A percentile compares a stretch with the other conserved stretches of the same genome.
Conservation (phyloP, 108 stramenopile genomes). For the Pinguiococcus pyrenoidosus region DNA sequence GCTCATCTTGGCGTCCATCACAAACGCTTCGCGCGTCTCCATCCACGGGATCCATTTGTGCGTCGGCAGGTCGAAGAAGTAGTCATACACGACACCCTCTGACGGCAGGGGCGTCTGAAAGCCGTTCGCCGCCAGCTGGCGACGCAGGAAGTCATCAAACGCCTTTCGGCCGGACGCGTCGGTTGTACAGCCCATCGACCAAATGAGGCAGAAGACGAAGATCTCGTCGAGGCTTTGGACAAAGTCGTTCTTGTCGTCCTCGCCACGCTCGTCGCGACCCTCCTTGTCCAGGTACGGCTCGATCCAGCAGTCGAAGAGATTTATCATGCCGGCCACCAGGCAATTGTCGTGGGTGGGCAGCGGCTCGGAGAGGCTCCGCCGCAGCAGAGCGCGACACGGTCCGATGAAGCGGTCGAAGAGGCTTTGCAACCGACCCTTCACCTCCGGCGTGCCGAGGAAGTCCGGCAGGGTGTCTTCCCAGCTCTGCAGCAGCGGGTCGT, state of each 20-base stretch:
- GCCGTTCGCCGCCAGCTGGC: conserved; percentile 14
- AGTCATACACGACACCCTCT: conserved; percentile 35
- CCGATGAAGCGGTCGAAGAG: conserved; percentile 30
- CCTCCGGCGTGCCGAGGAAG: neutral
- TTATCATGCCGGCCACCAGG: conserved; percentile 31
- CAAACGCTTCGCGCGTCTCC: conserved; percentile 34
- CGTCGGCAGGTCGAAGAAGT: conserved; percentile 18
- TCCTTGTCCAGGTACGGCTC: conserved; percentile 24
- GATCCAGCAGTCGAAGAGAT: conserved; percentile 34
- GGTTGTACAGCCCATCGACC: conserved; percentile 30
- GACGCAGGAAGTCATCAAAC: conserved; percentile 28
- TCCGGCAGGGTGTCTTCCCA: conserved; percentile 32
- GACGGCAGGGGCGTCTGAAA: conserved; percentile 16
- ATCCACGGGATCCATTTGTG: conserved; percentile 38
- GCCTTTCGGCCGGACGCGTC: conserved; percentile 9
- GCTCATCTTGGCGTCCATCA: conserved; percentile 25
- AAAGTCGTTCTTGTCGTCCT: conserved; percentile 20
- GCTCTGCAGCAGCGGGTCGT: conserved; percentile 29
- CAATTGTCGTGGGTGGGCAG: conserved; percentile 40
- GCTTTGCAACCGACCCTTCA: conserved; percentile 2
- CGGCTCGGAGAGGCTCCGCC: conserved; percentile 27
- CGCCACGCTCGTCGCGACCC: conserved; percentile 18
- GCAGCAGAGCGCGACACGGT: neutral
- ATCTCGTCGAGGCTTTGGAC: conserved; percentile 17
- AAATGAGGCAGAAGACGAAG: conserved; percentile 34